phyloP scores from a whole-genome alignment of 2,329 filamentous ascomycete species.

The Mariannaea elegans region DNA sequence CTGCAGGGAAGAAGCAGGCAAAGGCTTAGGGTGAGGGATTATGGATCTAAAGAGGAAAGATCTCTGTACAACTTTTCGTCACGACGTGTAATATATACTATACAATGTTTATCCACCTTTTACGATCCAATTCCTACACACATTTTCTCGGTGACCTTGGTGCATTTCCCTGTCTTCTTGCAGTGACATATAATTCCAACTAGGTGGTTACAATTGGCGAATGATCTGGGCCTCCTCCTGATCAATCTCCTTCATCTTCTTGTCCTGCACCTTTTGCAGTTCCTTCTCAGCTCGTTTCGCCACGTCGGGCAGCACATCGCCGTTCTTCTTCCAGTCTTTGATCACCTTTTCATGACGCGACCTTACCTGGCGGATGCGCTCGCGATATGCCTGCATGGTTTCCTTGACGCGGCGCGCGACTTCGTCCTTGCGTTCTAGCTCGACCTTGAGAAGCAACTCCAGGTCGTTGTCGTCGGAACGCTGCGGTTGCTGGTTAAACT shows the following conservation, averaged over 20 bases:
- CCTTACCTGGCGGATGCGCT: conserved; percentile 57
- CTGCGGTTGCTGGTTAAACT: conserved; percentile 71
- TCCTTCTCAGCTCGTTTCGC: conserved; percentile 58
- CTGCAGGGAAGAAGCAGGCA: conserved; percentile 38
- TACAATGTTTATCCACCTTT: conserved; percentile 35
- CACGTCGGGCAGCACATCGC: conserved; percentile 56
- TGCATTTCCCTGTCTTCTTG: neutral
- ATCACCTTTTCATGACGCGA: conserved; percentile 59
- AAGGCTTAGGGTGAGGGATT: conserved; percentile 29
- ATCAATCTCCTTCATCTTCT: conserved; percentile 62
- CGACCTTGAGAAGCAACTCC: conserved; percentile 63
- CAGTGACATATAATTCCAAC: neutral
- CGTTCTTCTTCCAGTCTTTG: conserved; percentile 58
- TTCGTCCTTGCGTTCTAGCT: conserved; percentile 61
- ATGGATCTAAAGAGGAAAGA: conserved; percentile 27
- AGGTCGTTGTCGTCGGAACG: conserved; percentile 66
- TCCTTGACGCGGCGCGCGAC: conserved; percentile 54
- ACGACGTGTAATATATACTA: conserved; percentile 40
- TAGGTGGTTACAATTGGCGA: conserved; percentile 46
- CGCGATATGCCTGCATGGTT: conserved; percentile 59
- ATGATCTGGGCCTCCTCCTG: conserved; percentile 58
- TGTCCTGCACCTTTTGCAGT: conserved; percentile 61
- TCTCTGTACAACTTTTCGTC: conserved; percentile 39
- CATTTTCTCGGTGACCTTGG: neutral
- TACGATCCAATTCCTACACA: neutral